A percentile compares a stretch with the other conserved stretches of the same genome.
These are phyloP conservation scores for Xylariaceae sp. DNA, from an alignment of 2,329 filamentous ascomycete species.

Conservation along the genomic window DNA sequence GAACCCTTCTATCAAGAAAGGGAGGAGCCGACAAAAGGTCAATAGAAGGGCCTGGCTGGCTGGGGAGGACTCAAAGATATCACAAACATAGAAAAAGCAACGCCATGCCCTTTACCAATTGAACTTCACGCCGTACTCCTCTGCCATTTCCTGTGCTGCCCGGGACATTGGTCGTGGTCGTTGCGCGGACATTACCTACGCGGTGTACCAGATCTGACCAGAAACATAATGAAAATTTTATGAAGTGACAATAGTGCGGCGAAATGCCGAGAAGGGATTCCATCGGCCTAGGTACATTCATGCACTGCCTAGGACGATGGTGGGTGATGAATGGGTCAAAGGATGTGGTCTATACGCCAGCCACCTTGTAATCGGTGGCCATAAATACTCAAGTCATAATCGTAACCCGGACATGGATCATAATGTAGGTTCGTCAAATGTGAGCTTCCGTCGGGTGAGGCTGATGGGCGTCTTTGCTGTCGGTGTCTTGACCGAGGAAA, in stretches of 20 bases:
- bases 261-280: background rate
- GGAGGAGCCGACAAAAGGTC: background rate
- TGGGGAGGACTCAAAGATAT: slow-evolving; percentile 5
- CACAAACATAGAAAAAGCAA: slow-evolving; percentile 12
- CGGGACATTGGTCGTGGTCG: background rate
- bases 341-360: slow-evolving; percentile 6
- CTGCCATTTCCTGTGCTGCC: slow-evolving; percentile 7
- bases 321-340: background rate
- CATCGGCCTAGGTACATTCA: background rate
- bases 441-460: slow-evolving; percentile 76
- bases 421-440: slow-evolving; percentile 73
- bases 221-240: slow-evolving; percentile 9
- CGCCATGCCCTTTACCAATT: slow-evolving; percentile 19
- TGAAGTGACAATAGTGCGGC: slow-evolving; percentile 1
- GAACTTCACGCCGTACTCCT: slow-evolving; percentile 22
- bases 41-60: slow-evolving; percentile 2
- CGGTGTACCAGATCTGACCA: background rate
- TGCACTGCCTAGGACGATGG: background rate
- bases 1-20: background rate
- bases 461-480: slow-evolving; percentile 64
- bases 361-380: background rate
- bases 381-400: slow-evolving; percentile 13
- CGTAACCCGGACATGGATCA: slow-evolving; percentile 17
- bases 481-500: slow-evolving; percentile 45
- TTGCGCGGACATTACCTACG: background rate